Conservation (phyloP, 306 rosid genomes). For the Lotus japonicus region DNA sequence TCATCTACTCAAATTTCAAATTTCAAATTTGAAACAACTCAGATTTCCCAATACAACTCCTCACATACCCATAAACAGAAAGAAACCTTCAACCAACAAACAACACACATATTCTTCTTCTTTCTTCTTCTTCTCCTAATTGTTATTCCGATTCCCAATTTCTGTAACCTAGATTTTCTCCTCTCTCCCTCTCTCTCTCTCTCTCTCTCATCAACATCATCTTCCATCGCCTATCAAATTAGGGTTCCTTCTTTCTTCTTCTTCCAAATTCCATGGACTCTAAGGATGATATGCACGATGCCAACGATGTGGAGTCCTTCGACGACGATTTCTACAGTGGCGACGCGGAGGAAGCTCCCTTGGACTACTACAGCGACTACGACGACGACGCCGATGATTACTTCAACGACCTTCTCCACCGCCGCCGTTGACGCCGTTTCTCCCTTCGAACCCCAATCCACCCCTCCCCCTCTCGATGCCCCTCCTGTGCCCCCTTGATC, state of each 20-base stretch:
- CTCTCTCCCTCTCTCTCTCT: too few relatives aligned
- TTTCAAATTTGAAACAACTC: too few relatives aligned
- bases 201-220: too few relatives aligned
- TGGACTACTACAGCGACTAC: constrained; percentile 51
- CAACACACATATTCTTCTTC: too few relatives aligned
- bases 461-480: too few relatives aligned
- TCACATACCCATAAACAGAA: too few relatives aligned
- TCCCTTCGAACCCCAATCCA: too few relatives aligned
- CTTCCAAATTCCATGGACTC: constrained; percentile 77
- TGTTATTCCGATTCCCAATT: neutral
- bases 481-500: too few relatives aligned
- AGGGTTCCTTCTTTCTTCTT: neutral
- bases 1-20: too few relatives aligned
- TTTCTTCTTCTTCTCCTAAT: neutral
- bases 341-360: constrained; percentile 44
- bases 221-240: neutral
- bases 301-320: constrained; percentile 60
- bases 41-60: too few relatives aligned
- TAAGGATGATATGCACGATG: constrained; percentile 87
- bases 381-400: constrained; percentile 53
- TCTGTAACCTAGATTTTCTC: constrained; percentile 17
- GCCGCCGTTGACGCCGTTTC: too few relatives aligned
- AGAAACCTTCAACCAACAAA: neutral
- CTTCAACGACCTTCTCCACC: too few relatives aligned
- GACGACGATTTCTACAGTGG: constrained; percentile 87